A percentile compares a stretch with the other conserved stretches of the same genome.
Conservation (phyloP, 805 yeast species). For the Nematodospora valgi region DNA sequence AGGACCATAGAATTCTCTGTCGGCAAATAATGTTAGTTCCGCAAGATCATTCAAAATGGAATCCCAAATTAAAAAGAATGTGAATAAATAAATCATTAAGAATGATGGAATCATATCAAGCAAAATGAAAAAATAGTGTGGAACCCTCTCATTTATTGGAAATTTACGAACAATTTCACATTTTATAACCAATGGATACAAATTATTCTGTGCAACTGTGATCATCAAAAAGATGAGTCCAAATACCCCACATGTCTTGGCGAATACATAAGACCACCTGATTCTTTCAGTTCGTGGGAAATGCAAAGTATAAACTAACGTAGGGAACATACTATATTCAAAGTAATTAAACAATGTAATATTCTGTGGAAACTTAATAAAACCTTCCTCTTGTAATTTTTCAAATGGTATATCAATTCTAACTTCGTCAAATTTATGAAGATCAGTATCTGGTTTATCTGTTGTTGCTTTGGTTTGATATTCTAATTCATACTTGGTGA, state of each 20-base stretch:
- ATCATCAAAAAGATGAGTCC: constrained; percentile 86
- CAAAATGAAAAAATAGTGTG: constrained; percentile 54
- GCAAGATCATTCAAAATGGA: constrained; percentile 87
- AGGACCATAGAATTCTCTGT: constrained; percentile 88
- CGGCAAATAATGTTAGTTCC: constrained; percentile 82
- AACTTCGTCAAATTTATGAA: constrained; percentile 11
- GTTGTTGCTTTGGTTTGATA: constrained; percentile 44
- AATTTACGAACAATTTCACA: constrained; percentile 53
- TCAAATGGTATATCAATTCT: constrained; percentile 6
- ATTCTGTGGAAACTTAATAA: constrained; percentile 64
- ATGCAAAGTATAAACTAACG: constrained; percentile 76
- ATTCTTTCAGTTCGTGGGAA: constrained; percentile 74
- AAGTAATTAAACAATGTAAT: constrained; percentile 65
- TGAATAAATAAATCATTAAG: constrained; percentile 67
- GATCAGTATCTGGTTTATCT: constrained; percentile 7
- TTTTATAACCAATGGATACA: constrained; percentile 69
- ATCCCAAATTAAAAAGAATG: constrained; percentile 93
- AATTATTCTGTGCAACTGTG: constrained; percentile 65
- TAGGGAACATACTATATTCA: constrained; percentile 83
- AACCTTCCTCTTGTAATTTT: constrained; percentile 10
- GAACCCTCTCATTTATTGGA: constrained; percentile 43
- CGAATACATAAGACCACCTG: constrained; percentile 64
- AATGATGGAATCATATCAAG: constrained; percentile 81
- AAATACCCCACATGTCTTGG: constrained; percentile 74
- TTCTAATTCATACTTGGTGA: constrained; percentile 69